Percentiles rank a stretch among this genome's conserved stretches.
Evolutionary conservation across 495 filamentous ascomycete species (phyloP).

Genomic region (Wilcoxina mikolae): DNA sequence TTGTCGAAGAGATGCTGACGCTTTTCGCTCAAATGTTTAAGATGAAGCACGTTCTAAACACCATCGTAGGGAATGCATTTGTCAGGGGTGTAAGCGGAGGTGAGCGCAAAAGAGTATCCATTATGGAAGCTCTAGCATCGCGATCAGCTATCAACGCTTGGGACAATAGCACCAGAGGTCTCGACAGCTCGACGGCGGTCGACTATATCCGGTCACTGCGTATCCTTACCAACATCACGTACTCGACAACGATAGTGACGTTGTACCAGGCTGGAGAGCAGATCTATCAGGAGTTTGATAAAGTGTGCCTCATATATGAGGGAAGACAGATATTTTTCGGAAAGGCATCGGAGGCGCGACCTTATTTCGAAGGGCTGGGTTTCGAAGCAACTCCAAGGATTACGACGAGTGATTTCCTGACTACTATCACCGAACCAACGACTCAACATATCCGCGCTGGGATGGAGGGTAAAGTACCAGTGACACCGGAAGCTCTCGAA

Average conservation of each 20-base stretch:
- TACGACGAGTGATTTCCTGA: constrained; percentile 65
- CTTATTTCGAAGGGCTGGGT: constrained; percentile 56
- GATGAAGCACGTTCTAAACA: constrained; percentile 67
- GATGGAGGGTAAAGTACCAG: constrained; percentile 46
- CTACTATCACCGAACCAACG: constrained; percentile 59
- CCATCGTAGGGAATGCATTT: constrained; percentile 71
- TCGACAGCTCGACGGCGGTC: constrained; percentile 38
- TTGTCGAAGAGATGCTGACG: constrained; percentile 36
- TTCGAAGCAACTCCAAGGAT: constrained; percentile 51
- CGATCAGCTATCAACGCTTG: constrained; percentile 40
- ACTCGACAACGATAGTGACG: constrained; percentile 67
- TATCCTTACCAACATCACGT: constrained; percentile 62
- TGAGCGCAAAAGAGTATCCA: constrained; percentile 40
- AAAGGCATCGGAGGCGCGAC: constrained; percentile 44
- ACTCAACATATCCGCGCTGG: constrained; percentile 51
- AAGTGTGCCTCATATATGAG: constrained; percentile 50
- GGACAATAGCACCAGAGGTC: constrained; percentile 43
- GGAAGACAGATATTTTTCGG: constrained; percentile 56
- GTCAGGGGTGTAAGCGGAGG: constrained; percentile 57
- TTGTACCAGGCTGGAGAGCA: constrained; percentile 60
- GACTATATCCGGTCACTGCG: constrained; percentile 38
- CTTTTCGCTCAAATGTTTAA: constrained; percentile 47
- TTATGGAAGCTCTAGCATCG: constrained; percentile 39
- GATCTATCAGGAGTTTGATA: constrained; percentile 59
- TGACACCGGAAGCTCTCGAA: constrained; percentile 51